Evolutionary conservation across 257 asterid genomes (phyloP).

Genomic region (Apocynum venetum): DNA sequence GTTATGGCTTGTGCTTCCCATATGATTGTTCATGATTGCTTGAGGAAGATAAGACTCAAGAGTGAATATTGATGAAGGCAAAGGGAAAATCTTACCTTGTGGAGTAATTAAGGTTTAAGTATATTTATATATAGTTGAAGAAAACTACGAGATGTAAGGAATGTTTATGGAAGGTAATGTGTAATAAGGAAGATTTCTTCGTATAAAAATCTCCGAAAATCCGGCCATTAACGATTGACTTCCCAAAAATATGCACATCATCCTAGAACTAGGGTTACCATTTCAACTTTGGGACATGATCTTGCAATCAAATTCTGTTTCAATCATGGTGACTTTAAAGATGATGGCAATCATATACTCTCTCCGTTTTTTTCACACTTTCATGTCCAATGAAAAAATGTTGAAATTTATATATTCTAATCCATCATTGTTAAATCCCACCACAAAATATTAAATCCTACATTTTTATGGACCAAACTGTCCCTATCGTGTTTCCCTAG

Average conservation of each 20-base stretch:
- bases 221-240: not conserved
- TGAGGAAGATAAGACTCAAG: too few species aligned
- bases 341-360: too few species aligned
- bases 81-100: not conserved
- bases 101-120: too few species aligned
- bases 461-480: too few species aligned
- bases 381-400: too few species aligned
- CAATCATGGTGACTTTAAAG: not conserved
- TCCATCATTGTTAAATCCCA: too few species aligned
- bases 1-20: not conserved
- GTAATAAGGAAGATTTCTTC: not conserved
- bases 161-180: not conserved
- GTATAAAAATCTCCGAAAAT: not conserved
- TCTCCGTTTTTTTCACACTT: too few species aligned
- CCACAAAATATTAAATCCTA: too few species aligned
- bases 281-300: not conserved
- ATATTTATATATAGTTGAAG: not conserved
- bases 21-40: not conserved
- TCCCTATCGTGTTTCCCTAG: too few species aligned
- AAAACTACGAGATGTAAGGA: not conserved
- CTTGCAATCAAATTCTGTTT: not conserved
- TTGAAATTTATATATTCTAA: too few species aligned
- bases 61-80: too few species aligned
- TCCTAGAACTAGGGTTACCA: not conserved
- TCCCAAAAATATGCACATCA: not conserved